Evolutionary conservation across 306 rosid species (phyloP).

Genomic region (Cucumis melo): DNA sequence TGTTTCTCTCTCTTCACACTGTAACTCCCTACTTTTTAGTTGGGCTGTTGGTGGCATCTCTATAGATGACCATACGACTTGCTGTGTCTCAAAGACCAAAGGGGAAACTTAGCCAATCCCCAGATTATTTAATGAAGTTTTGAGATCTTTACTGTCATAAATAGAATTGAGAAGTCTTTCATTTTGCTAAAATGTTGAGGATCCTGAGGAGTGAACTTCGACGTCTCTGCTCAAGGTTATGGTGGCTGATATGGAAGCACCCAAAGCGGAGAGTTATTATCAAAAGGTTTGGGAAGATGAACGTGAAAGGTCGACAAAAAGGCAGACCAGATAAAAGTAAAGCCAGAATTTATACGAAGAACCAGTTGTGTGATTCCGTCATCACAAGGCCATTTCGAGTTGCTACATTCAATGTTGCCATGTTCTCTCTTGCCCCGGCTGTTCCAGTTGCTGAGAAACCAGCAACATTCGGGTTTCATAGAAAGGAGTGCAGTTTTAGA

Average conservation of each 20-base stretch:
- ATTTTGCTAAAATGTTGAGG: slow-evolving; percentile 17
- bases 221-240: slow-evolving; percentile 38
- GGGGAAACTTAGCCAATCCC: slow-evolving; percentile 5
- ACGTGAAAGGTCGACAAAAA: slow-evolving; percentile 23
- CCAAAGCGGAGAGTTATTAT: slow-evolving; percentile 55
- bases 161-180: not conserved
- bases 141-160: not conserved
- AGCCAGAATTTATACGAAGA: slow-evolving; percentile 16
- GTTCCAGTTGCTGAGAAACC: slow-evolving; percentile 37
- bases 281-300: slow-evolving; percentile 58
- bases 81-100: slow-evolving; percentile 3
- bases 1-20: slow-evolving; percentile 4
- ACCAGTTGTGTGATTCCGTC: slow-evolving; percentile 17
- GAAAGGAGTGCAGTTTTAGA: slow-evolving; percentile 10
- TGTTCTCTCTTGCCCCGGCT: slow-evolving; percentile 89
- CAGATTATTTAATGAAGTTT: not conserved
- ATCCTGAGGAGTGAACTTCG: slow-evolving; percentile 38
- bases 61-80: not conserved
- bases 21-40: not conserved
- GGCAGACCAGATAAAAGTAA: slow-evolving; percentile 11
- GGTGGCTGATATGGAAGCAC: slow-evolving; percentile 52
- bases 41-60: not conserved
- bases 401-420: slow-evolving; percentile 81
- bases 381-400: slow-evolving; percentile 45
- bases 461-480: slow-evolving; percentile 8